Evolutionary conservation across 768 basidiomycete genomes (phyloP).

Genomic region (Suillus decipiens): DNA sequence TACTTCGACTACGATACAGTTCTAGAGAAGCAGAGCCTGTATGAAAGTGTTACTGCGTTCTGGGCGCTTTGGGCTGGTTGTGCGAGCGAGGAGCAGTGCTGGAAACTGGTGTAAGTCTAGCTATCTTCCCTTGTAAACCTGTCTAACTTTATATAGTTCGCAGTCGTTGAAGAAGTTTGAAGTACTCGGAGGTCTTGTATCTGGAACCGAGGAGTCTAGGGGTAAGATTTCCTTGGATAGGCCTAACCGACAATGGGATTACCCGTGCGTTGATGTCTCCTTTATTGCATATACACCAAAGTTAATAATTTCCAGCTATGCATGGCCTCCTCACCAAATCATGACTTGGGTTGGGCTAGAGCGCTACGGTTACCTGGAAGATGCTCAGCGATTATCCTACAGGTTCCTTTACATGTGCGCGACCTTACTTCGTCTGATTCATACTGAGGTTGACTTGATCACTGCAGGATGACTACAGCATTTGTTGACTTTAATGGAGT

Average conservation of each 20-base stretch:
- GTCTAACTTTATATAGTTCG: conserved; percentile 49
- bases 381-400: conserved; percentile 91
- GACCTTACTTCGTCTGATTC: background rate
- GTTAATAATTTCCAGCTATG: conserved; percentile 50
- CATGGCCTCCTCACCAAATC: conserved; percentile 97
- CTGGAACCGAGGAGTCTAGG: conserved; percentile 94
- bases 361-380: conserved; percentile 92
- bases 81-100: conserved; percentile 93
- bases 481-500: conserved; percentile 98
- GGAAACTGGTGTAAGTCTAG: conserved; percentile 82
- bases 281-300: conserved; percentile 5
- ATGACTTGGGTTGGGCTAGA: conserved; percentile 98
- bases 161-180: conserved; percentile 94
- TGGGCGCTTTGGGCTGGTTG: conserved; percentile 99
- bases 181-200: conserved; percentile 91
- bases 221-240: conserved; percentile 95
- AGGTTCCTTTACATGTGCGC: conserved; percentile 94
- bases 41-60: conserved; percentile 95
- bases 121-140: conserved; percentile 7
- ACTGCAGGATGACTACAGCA: conserved; percentile 82
- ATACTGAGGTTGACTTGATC: conserved; percentile 12
- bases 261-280: conserved; percentile 63
- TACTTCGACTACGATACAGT: conserved; percentile 98
- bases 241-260: conserved; percentile 99
- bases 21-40: conserved; percentile 86